Evolutionary conservation across 441 rosid genomes (phyloP), one percentile per base, ranked within the genome.

Genomic region (Gossypium lobatum): DNA sequence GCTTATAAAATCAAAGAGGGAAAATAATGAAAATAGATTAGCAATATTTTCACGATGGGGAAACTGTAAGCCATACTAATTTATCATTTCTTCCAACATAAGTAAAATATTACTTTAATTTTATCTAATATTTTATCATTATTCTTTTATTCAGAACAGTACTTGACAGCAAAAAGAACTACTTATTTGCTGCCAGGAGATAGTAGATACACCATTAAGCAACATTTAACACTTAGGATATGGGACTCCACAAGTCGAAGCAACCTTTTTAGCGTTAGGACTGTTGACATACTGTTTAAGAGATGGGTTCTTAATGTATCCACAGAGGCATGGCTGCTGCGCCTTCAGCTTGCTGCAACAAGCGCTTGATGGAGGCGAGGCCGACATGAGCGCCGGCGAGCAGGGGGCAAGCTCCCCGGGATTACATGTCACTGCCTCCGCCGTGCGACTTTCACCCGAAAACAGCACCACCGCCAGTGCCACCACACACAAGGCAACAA

Each of bases 281-380:
- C 82, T 80, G 78, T 54, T 76, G 1, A 86, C 75, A 64, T 64
- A 73, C 77, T 59, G 71, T 31, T 70, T 69, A 16, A 84, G 78
- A 65, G 53, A 5, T 0, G 89, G 91, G 54, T 87, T 11, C 63
- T 80, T 78, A 3, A 80, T 13, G 55, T 85, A 85, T 17, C 59
- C 62, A 73, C 90, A 87, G 37, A 87, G 76, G 75, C 90, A 87
- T 20, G 83, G 79, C 62, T 73, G 54, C 69, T 87, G 87, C 63
- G 79, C 80, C 80, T 70, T 84, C 73, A 86, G 39, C 68, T 79
- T 84, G 76, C 53, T 55, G 82, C 89, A 86, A 64, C 89, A 86
- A 2, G 21, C 6, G 58, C 48, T 1, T 0, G 87, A 48, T 0
- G 88, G 88, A 4, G 77, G 66, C n/a, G 20, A 6, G 1, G 79